Evolutionary conservation across 768 basidiomycete genomes (phyloP).

Genomic region (Goffeauzyma gilvescens): DNA sequence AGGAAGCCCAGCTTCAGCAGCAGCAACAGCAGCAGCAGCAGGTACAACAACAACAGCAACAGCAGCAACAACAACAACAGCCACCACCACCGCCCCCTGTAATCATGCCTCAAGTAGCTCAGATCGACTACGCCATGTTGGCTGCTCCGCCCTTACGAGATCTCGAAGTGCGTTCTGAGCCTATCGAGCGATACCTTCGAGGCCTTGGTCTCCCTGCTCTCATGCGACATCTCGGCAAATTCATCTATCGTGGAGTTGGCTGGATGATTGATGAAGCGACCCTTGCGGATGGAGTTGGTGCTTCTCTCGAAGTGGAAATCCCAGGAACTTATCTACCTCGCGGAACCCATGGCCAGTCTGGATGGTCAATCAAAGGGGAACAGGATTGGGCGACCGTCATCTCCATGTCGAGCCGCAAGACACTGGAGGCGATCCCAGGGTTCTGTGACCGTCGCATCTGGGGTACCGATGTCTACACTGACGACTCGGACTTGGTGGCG

Average conservation of each 20-base stretch:
- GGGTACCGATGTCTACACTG: slow-evolving; percentile 37
- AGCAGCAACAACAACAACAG: slow-evolving; percentile 16
- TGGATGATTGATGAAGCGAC: slow-evolving; percentile 14
- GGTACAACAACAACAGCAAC: slow-evolving; percentile 18
- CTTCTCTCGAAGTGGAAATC: slow-evolving; percentile 18
- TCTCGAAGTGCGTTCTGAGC: slow-evolving; percentile 17
- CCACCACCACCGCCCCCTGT: neutral
- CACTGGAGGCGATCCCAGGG: slow-evolving; percentile 3
- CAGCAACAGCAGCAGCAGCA: slow-evolving; percentile 2
- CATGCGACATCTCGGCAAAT: slow-evolving; percentile 7
- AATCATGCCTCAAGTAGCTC: neutral
- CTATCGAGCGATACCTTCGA: slow-evolving; percentile 23
- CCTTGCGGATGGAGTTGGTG: slow-evolving; percentile 12
- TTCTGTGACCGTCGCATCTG: slow-evolving; percentile 25
- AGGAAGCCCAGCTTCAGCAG: slow-evolving; percentile 10
- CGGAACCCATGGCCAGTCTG: slow-evolving; percentile 1
- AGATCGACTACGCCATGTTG: slow-evolving; percentile 12
- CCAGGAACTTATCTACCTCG: slow-evolving; percentile 16
- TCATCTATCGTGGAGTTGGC: slow-evolving; percentile 17
- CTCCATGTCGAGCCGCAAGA: neutral
- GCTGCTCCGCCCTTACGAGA: slow-evolving; percentile 8
- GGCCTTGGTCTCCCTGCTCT: slow-evolving; percentile 13
- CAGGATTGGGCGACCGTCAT: slow-evolving; percentile 19
- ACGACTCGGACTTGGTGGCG: slow-evolving; percentile 34
- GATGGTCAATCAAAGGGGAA: slow-evolving; percentile 21